Percentiles rank a stretch among this genome's conserved stretches.
These are phyloP conservation scores for Senna tora DNA, from an alignment of 306 rosid species.

Conservation along the genomic window DNA sequence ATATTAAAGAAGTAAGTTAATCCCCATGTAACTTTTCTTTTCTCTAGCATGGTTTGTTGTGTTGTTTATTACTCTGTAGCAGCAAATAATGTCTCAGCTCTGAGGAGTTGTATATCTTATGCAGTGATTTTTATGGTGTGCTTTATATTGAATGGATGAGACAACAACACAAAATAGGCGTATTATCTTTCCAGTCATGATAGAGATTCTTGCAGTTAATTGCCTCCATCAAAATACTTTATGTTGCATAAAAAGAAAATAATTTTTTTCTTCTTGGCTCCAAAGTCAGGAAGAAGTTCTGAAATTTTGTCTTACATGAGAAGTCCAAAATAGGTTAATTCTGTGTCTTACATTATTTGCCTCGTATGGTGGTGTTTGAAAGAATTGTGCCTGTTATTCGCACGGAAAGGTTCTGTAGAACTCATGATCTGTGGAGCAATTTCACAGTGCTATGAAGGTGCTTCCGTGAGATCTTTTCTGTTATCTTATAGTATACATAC, in stretches of 20 bases:
- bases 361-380: background rate
- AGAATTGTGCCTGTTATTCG: background rate
- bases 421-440: slow-evolving; percentile 10
- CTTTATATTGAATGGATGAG: slow-evolving; percentile 3
- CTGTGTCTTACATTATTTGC: slow-evolving; percentile 8
- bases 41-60: slow-evolving; percentile 2
- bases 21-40: slow-evolving; percentile 30
- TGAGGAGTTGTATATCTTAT: slow-evolving; percentile 9
- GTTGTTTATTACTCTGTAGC: slow-evolving; percentile 24
- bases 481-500: too few species aligned
- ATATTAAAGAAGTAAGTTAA: slow-evolving; percentile 76
- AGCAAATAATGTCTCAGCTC: background rate
- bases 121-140: slow-evolving; percentile 18
- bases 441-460: slow-evolving; percentile 28
- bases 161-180: background rate
- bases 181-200: slow-evolving; percentile 19
- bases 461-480: background rate
- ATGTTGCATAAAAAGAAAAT: slow-evolving; percentile 15
- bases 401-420: slow-evolving; percentile 16
- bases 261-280: slow-evolving; percentile 31
- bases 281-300: background rate
- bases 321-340: slow-evolving; percentile 4
- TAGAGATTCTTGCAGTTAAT: slow-evolving; percentile 24
- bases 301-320: background rate
- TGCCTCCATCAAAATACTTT: slow-evolving; percentile 20